phyloP scores from a whole-genome alignment of 129 eudicot species.

The Escallonia rubra region DNA sequence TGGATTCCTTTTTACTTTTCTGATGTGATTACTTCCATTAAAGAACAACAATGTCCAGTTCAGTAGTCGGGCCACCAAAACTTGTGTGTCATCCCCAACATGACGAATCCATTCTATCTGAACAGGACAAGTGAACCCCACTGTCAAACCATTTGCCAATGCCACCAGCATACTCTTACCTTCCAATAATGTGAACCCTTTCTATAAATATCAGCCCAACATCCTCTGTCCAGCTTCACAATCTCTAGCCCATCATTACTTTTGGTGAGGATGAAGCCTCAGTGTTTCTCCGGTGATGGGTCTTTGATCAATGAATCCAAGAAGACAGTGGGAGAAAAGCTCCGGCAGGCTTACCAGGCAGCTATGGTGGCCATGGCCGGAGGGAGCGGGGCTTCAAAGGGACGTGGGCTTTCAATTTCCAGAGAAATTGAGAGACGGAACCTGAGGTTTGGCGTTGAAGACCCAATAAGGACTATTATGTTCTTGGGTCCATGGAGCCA shows the following conservation, averaged over 20 bases:
- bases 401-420: constrained; percentile 10
- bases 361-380: constrained; percentile 12
- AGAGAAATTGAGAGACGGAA: constrained; percentile 31
- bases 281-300: constrained; percentile 38
- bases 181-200: not conserved
- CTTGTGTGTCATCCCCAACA: constrained; percentile 12
- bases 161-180: not conserved
- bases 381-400: not conserved
- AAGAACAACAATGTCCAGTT: not conserved
- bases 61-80: constrained; percentile 27
- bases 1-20: not conserved
- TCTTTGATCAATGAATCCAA: constrained; percentile 53
- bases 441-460: constrained; percentile 31
- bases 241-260: not conserved
- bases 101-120: constrained; percentile 5
- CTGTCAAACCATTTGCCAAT: not conserved
- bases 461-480: constrained; percentile 76
- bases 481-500: constrained; percentile 83
- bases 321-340: constrained; percentile 35
- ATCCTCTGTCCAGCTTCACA: not conserved
- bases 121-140: constrained; percentile 15
- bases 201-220: constrained; percentile 8
- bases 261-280: constrained; percentile 51
- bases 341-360: constrained; percentile 35
- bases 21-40: not conserved